Evolutionary conservation across 2,329 filamentous ascomycete genomes (phyloP).

Genomic region (Calonectria pauciramosa): DNA sequence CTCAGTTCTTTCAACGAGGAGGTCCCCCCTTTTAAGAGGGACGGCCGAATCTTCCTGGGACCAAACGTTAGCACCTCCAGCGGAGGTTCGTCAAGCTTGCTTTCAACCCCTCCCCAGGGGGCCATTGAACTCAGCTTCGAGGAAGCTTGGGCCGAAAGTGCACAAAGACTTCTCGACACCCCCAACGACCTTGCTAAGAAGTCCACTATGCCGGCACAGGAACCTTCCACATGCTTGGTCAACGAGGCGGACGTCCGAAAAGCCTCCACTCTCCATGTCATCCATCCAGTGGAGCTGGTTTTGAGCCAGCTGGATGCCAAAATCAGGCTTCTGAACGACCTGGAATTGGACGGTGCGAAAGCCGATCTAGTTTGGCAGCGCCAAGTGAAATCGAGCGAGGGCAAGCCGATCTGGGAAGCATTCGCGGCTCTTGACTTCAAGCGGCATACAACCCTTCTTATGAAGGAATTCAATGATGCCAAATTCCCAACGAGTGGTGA

Average conservation of each 20-base stretch:
- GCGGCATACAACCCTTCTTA: not conserved
- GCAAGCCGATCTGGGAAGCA: not conserved
- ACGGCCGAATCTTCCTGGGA: too few species aligned
- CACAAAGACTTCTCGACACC: not conserved
- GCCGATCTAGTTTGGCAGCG: not conserved
- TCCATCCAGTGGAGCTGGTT: not conserved
- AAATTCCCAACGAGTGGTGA: not conserved
- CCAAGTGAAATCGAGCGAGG: not conserved
- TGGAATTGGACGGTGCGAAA: not conserved
- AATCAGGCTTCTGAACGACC: not conserved
- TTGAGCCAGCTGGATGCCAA: not conserved
- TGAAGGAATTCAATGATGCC: not conserved
- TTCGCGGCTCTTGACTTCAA: not conserved
- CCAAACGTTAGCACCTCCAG: not conserved
- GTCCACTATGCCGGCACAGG: not conserved
- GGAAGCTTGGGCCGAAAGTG: not conserved
- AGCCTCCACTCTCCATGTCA: not conserved
- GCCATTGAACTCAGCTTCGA: not conserved
- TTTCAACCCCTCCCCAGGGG: not conserved
- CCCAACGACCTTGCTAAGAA: not conserved
- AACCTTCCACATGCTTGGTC: not conserved
- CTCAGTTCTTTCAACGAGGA: not conserved
- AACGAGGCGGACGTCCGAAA: not conserved
- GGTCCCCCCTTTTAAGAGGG: not conserved
- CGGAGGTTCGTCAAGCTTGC: not conserved